Evolutionary conservation across 768 basidiomycete genomes (phyloP), one percentile per base, ranked within the genome.

Genomic region (Tephrocybe rancida): DNA sequence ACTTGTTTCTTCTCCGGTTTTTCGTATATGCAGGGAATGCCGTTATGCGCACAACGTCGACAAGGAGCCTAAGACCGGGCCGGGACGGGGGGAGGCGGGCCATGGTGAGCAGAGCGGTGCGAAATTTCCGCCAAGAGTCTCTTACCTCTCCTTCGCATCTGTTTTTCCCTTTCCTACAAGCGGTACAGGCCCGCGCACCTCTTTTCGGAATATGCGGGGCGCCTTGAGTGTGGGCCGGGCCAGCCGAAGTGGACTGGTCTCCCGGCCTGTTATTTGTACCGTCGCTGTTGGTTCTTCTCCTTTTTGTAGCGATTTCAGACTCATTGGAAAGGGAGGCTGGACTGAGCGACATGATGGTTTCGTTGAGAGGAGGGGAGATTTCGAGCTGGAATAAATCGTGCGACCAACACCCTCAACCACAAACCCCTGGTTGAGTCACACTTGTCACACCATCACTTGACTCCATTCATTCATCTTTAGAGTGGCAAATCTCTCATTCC

Each of bases 141-240:
- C 81, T 67, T 65, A 91, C 91, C 82, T 92, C 92, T 72, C 92
- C 91, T 75, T 95, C 92, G 67, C 92, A 95, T 69, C 92, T 79
- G 77, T 95, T 95, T 78, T 94, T 95, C 53, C 92, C 92, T 63
- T 91, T 92, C 68, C 92, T 85, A 72, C 92, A 94, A 58, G 87
- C 84, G 14, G 91, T 92, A 69, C 92, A 94, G 50, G 92, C 92
- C 58, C 90, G 78, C 50, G 90, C 89, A n/a, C 92, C 92, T 63
- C 91, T 81, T 80, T 93, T 94, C 39, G 91, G 90, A 60, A 92
- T 88, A 69, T 92, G 88, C n/a, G 76, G 65, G 26, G 76, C 26
- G 50, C 69, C 52, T 52, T 72, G 77, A 54, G 54, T 50, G 37
- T 67, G 65, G 60, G 56, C 67, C 48, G 63, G 62, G 34, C 63